Percentiles rank a stretch among this genome's conserved stretches.
These are phyloP conservation scores for Pyrenochaeta sp. DNA, from an alignment of 2,329 filamentous ascomycete genomes.

Conservation along the genomic window DNA sequence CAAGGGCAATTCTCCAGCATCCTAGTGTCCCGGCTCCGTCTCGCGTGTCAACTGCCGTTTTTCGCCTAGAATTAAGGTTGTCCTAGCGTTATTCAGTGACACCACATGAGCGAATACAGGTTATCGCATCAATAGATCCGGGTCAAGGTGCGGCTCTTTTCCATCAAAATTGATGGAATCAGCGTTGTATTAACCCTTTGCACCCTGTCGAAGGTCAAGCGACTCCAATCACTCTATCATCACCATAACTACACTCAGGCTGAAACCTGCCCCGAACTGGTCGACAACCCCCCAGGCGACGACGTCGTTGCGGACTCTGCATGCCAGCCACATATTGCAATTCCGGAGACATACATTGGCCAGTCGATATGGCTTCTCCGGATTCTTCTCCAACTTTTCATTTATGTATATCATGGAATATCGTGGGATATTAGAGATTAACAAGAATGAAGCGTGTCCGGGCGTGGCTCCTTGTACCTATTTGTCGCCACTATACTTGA, in stretches of 20 bases:
- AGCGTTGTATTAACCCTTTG: slow-evolving; percentile 21
- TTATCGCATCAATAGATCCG: slow-evolving; percentile 23
- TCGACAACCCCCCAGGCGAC: slow-evolving; percentile 17
- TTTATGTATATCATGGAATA: slow-evolving; percentile 36
- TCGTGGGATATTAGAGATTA: slow-evolving; percentile 27
- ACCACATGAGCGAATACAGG: slow-evolving; percentile 16
- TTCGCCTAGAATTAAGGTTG: slow-evolving; percentile 1
- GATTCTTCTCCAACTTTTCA: slow-evolving; percentile 29
- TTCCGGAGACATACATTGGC: slow-evolving; percentile 29
- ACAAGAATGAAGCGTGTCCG: slow-evolving; percentile 19
- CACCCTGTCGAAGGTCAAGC: slow-evolving; percentile 14
- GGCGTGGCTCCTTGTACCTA: slow-evolving; percentile 17
- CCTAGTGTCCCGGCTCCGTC: slow-evolving; percentile 3
- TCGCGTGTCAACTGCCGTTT: slow-evolving; percentile 28
- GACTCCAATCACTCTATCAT: slow-evolving; percentile 25
- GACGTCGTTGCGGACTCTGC: slow-evolving; percentile 20
- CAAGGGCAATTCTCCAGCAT: slow-evolving; percentile 17
- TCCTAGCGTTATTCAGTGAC: slow-evolving; percentile 15
- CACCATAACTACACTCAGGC: slow-evolving; percentile 28
- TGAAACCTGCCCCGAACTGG: slow-evolving; percentile 35
- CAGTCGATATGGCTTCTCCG: slow-evolving; percentile 21
- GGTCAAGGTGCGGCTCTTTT: slow-evolving; percentile 22
- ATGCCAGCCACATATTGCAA: slow-evolving; percentile 30
- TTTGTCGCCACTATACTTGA: slow-evolving; percentile 19
- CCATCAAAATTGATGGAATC: slow-evolving; percentile 37